phyloP scores from a whole-genome alignment of 2,329 filamentous ascomycete genomes.

The Cladorrhinum sp. region DNA sequence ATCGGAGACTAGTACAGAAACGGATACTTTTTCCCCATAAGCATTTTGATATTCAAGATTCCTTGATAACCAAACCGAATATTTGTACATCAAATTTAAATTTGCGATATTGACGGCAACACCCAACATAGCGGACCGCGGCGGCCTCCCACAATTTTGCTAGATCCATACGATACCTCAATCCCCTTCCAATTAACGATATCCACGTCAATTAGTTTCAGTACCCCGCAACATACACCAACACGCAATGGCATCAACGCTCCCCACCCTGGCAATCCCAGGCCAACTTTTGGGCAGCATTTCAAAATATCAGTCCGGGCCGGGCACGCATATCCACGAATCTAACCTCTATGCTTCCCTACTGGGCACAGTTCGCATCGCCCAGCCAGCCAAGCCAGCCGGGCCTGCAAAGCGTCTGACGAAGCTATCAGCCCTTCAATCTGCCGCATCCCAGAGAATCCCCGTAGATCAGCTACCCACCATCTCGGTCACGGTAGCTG shows the following conservation, averaged over 20 bases:
- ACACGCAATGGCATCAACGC: constrained; percentile 22
- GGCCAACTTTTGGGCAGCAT: constrained; percentile 74
- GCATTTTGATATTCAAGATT: neutral
- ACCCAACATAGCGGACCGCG: neutral
- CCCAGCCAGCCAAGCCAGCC: constrained; percentile 44
- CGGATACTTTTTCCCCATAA: neutral
- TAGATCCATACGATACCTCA: neutral
- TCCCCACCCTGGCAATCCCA: constrained; percentile 67
- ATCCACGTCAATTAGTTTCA: neutral
- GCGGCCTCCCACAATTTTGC: neutral
- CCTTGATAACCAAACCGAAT: neutral
- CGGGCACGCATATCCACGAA: constrained; percentile 80
- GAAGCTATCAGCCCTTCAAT: constrained; percentile 44
- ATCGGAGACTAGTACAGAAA: neutral
- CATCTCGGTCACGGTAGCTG: constrained; percentile 51
- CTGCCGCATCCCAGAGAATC: constrained; percentile 29
- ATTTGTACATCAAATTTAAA: neutral
- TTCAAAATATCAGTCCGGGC: constrained; percentile 66
- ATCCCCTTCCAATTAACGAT: neutral
- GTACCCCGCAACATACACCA: neutral
- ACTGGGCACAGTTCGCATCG: constrained; percentile 65
- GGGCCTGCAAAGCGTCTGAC: constrained; percentile 58
- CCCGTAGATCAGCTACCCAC: constrained; percentile 46
- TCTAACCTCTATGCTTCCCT: constrained; percentile 78
- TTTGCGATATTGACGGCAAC: neutral